Evolutionary conservation across 441 rosid species (phyloP).

Genomic region (Euphorbia corollata): DNA sequence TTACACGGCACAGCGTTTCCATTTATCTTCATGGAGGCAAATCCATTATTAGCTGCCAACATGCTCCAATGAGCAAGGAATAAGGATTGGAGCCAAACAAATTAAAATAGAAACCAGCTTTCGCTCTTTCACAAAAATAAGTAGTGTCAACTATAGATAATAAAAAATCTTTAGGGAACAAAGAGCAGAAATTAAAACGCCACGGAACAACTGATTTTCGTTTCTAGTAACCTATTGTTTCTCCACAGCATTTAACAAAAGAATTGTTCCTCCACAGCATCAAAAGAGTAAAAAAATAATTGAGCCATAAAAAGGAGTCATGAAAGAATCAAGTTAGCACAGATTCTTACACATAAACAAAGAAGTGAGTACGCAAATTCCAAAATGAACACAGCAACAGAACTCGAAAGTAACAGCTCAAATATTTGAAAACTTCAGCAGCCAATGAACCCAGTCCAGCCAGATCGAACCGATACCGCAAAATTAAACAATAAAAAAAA

Average conservation of each 20-base stretch:
- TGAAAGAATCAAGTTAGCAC: no score
- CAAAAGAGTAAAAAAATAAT: neutral
- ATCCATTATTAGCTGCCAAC: neutral
- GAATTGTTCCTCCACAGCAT: neutral
- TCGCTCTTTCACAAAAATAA: neutral
- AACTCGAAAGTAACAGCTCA: conserved; percentile 2
- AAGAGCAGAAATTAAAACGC: neutral
- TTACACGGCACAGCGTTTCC: neutral
- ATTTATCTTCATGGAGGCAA: neutral
- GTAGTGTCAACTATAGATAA: neutral
- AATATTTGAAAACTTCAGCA: neutral
- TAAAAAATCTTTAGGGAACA: neutral
- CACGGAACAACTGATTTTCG: neutral
- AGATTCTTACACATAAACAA: no score
- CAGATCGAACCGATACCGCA: conserved; percentile 18
- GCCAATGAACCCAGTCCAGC: conserved; percentile 2
- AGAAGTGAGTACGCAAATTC: neutral
- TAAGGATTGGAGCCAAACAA: neutral
- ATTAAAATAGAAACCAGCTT: neutral
- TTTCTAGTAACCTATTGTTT: neutral
- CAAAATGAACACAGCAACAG: neutral
- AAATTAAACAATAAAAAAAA: neutral
- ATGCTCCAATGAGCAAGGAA: neutral
- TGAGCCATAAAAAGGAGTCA: neutral
- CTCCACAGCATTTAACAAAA: neutral